Conservation (phyloP, 176 grass and related monocot genomes). For the Elymus sibiricus region DNA sequence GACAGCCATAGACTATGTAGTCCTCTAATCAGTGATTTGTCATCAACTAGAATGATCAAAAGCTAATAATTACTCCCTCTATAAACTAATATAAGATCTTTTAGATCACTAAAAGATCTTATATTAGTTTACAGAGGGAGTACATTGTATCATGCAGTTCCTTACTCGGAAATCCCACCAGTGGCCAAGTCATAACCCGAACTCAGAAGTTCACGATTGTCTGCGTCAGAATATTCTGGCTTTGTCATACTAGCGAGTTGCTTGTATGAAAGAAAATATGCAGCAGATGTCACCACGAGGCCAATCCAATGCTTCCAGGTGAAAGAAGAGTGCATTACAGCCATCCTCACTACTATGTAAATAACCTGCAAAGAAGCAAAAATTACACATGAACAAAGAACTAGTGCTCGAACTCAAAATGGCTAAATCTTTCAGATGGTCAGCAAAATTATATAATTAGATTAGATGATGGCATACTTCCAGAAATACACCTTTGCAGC, state of each 20-base stretch:
- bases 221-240: slow-evolving; percentile 54
- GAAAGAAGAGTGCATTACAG: slow-evolving; percentile 84
- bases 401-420: not conserved
- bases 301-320: slow-evolving; percentile 99
- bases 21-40: not conserved
- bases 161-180: slow-evolving; percentile 83
- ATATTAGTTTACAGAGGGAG: too few species aligned
- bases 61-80: not conserved
- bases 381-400: slow-evolving; percentile 11
- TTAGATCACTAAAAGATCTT: too few species aligned
- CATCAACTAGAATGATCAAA: not conserved
- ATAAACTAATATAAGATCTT: too few species aligned
- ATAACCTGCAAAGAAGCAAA: slow-evolving; percentile 38
- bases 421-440: not conserved
- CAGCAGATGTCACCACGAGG: slow-evolving; percentile 64
- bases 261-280: slow-evolving; percentile 77
- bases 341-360: slow-evolving; percentile 80
- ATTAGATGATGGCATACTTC: not conserved
- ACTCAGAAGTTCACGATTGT: slow-evolving; percentile 66
- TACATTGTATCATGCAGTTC: not conserved
- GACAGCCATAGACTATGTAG: not conserved
- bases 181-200: slow-evolving; percentile 79
- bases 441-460: not conserved
- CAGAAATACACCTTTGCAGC: not conserved
- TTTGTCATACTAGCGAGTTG: slow-evolving; percentile 91